Base-by-base conservation (phyloP, 805 yeast species). In the Pichia ethanolica region DNA sequence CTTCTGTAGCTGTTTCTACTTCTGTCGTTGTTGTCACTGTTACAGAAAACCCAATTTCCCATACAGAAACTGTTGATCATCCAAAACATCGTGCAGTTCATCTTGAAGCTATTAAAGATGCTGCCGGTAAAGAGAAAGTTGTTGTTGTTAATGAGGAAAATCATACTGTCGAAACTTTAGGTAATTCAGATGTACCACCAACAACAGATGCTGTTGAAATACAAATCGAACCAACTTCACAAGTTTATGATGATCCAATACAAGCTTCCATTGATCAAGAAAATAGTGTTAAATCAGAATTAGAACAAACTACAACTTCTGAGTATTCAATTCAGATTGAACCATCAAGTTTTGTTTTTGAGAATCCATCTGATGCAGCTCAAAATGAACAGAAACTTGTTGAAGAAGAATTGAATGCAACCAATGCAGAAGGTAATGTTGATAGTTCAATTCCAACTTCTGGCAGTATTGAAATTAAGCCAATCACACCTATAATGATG, bases 301-400 rank as follows among this genome's bases (percentile, higher is more conserved):
- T 45, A 32, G 30, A 27, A 32, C 25, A n/a, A 12, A 41, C 36
- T 20, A n/a, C 7, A n/a, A 25, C 37, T 28, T 5, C 13, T 27
- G 33, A 14, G 5, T 20, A 28, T 28, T 30, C 42, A 7, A 38
- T 48, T 34, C 44, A 48, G 45, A 45, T 48, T 39, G 54, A 49
- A 33, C 47, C 49, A n/a, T 39, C 46, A 14, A 39, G 39, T 13
- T 11, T 7, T 20, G 13, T 39, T 20, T 39, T 10, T 27, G 37
- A 35, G 11, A n/a, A 26, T 11, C 25, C 35, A 7, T 12, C 5
- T 5, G 27, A 46, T 14, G 36, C 41, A 25, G 30, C 38, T 27
- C 25, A 11, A 20, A 35, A 39, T 13, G 48, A 45, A 33, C 20
- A n/a, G 5, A 6, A 35, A 26, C 6, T 34, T 3, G 38, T 26